Percentiles rank a stretch among this genome's conserved stretches.
phyloP scores from a whole-genome alignment of 495 filamentous ascomycete species.

The Lophiotrema nucula region DNA sequence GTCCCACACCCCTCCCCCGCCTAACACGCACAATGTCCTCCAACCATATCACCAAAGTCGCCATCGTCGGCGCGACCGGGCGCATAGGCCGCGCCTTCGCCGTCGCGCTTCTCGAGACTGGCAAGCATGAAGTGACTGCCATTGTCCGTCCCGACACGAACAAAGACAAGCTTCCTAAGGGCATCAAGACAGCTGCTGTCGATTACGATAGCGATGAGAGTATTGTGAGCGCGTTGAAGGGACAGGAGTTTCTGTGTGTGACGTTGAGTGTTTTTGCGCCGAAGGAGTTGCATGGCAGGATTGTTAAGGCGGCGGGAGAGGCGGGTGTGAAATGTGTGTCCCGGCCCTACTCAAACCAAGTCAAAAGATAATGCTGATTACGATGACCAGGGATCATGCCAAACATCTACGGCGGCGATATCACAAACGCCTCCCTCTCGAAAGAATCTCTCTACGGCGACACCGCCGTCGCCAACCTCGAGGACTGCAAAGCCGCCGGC shows the following conservation, averaged over 20 bases:
- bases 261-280: slow-evolving; percentile 49
- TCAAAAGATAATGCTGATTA: too few species aligned
- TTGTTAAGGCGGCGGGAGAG: slow-evolving; percentile 59
- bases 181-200: slow-evolving; percentile 45
- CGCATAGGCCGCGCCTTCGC: slow-evolving; percentile 55
- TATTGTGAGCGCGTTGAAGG: slow-evolving; percentile 47
- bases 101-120: slow-evolving; percentile 48
- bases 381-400: too few species aligned
- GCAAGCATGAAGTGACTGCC: slow-evolving; percentile 57
- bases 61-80: slow-evolving; percentile 39
- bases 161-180: slow-evolving; percentile 41
- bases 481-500: slow-evolving; percentile 46
- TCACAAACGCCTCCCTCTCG: slow-evolving; percentile 38
- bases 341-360: too few species aligned
- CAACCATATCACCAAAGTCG: background rate
- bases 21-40: background rate
- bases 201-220: slow-evolving; percentile 46
- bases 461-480: slow-evolving; percentile 9
- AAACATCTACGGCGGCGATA: slow-evolving; percentile 54
- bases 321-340: slow-evolving; percentile 60
- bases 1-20: background rate
- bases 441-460: slow-evolving; percentile 39
- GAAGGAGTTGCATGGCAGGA: slow-evolving; percentile 44
- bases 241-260: slow-evolving; percentile 61
- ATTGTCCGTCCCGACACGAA: slow-evolving; percentile 51